These are phyloP conservation scores for Kandelia obovata DNA, from an alignment of 345 rosid genomes.

Conservation along the genomic window DNA sequence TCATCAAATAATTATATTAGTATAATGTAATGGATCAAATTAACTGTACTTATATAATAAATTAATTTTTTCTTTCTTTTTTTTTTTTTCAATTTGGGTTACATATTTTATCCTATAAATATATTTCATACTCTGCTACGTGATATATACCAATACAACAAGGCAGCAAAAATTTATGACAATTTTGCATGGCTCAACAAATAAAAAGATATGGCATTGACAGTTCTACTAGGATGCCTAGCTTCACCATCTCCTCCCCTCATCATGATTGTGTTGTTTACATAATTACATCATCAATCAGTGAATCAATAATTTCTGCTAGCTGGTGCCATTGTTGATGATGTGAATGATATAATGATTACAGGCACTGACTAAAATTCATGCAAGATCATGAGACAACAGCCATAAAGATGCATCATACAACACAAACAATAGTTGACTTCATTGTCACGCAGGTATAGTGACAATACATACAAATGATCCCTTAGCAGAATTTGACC, in stretches of 20 bases:
- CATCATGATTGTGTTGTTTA: no score
- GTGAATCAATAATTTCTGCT: no score
- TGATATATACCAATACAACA: neutral
- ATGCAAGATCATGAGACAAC: neutral
- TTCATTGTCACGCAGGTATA: slow-evolving; percentile 17
- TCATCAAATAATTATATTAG: no score
- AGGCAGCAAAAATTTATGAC: slow-evolving; percentile 29
- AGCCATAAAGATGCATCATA: slow-evolving; percentile 5
- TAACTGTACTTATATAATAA: no score
- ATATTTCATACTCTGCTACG: neutral
- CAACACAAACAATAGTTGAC: slow-evolving; percentile 23
- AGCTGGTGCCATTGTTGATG: no score
- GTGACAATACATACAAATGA: neutral
- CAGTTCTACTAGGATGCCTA: no score
- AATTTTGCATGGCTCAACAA: slow-evolving; percentile 27
- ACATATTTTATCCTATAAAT: no score
- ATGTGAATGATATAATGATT: neutral
- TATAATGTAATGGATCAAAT: no score
- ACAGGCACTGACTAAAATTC: neutral
- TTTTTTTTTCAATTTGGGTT: neutral
- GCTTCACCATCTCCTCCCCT: no score
- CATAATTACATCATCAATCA: no score
- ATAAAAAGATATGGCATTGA: no score
- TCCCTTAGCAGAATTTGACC: slow-evolving; percentile 30
- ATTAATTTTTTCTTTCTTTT: no score